Conservation (phyloP, 176 grass and related monocot genomes). For the Panicum miliaceum region DNA sequence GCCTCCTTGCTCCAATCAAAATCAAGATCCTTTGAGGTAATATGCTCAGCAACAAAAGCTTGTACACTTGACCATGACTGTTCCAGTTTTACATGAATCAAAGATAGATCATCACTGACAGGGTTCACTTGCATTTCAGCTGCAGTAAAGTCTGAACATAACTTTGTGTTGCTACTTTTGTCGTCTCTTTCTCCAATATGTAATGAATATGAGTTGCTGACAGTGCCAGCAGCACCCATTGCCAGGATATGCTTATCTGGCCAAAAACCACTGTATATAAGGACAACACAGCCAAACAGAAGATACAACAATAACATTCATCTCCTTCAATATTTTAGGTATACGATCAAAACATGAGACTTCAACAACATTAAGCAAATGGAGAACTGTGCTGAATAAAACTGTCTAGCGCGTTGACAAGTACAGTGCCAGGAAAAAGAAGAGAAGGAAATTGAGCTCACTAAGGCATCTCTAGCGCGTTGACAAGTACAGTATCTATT, state of each 20-base stretch:
- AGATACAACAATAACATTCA: not conserved
- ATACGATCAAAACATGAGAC: not conserved
- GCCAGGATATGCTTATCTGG: constrained; percentile 21
- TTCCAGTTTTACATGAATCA: constrained; percentile 20
- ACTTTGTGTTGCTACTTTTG: constrained; percentile 10
- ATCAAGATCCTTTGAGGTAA: constrained; percentile 34
- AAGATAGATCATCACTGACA: constrained; percentile 27
- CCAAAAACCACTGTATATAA: constrained; percentile 29
- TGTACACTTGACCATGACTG: constrained; percentile 41
- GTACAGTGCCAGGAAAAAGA: not conserved
- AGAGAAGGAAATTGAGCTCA: not conserved
- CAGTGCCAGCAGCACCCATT: constrained; percentile 42
- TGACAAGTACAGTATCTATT: not conserved
- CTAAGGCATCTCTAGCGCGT: not conserved
- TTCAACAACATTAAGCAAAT: not conserved
- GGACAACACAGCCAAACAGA: not conserved
- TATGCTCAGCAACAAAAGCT: constrained; percentile 39
- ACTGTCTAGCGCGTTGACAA: not conserved
- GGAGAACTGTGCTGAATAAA: not conserved
- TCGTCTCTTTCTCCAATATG: constrained; percentile 27
- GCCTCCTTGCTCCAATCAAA: constrained; percentile 33
- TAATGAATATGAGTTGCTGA: not conserved
- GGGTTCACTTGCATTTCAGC: constrained; percentile 24
- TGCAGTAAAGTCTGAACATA: constrained; percentile 30
- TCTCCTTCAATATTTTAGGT: constrained; percentile 10